Base-by-base conservation (phyloP, 371 early-diverging fungal genomes). In the Rhizopus arrhizus region DNA sequence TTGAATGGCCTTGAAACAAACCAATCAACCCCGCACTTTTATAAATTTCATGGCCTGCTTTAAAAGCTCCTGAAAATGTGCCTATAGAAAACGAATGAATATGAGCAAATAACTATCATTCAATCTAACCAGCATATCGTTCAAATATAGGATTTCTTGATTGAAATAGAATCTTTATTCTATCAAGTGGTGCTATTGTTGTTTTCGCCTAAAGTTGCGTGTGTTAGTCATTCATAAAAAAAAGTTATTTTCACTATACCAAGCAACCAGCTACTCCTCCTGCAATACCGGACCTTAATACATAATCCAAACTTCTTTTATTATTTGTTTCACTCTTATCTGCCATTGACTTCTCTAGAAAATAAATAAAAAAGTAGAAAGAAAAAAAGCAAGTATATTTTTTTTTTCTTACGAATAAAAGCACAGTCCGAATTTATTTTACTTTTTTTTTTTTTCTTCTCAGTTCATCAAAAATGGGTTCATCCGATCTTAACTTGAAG, bases 151-250 rank as follows among this genome's bases (percentile, higher is more conserved):
- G 94, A 61, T 95, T 93, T 69, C 85, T 87, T 22, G 96, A 87
- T 77, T 98, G 99, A 69, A 98, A 98, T 38, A 97, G 80, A 31
- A 98, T 98, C 83, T 98, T 98, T 54, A 98, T 96, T 61, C 99
- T 85, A 73, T 98, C 99, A 64, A 98, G 71, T 5, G 99, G 99
- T 10, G 98, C 99, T 55, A 97, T 90, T 0, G 84, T 84, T 3
- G 96, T 93, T 66, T 98, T 97, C n/a, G 96, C 96, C 85, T 84
- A 36, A 51, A 1, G 22, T 22, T 22, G 22, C 22, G 22, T 22
- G 22, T 22, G n/a, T 46, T 15, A 2, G 46, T 5, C 32, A 29
- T 16, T 16, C 4, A 12, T 11, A 35, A 43, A 16, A 36, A 32
- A 35, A n/a, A 15, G 12, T 0, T 36, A 53, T 15, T 22, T 38